Evolutionary conservation across 805 yeast species (phyloP).

Genomic region (Metschnikowia kunwiensis): DNA sequence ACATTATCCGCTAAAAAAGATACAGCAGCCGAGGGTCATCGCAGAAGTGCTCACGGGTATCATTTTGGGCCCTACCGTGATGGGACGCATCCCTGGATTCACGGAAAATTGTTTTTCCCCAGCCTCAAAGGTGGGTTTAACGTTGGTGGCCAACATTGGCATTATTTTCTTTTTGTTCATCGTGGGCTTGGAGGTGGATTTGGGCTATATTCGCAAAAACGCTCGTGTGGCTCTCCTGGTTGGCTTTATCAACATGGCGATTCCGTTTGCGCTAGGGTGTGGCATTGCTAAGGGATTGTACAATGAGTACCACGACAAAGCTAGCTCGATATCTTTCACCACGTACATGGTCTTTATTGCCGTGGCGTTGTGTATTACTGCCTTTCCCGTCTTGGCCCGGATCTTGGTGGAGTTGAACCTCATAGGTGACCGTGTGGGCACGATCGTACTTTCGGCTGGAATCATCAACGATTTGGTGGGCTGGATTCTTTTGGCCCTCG

Average conservation of each 20-base stretch:
- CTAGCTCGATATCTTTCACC: slow-evolving; percentile 50
- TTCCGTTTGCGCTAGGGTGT: slow-evolving; percentile 80
- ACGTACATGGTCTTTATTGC: slow-evolving; percentile 79
- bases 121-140: slow-evolving; percentile 59
- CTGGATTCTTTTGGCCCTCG: slow-evolving; percentile 75
- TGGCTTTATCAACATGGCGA: slow-evolving; percentile 67
- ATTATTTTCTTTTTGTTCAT: slow-evolving; percentile 71
- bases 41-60: slow-evolving; percentile 81
- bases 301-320: slow-evolving; percentile 45
- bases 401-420: slow-evolving; percentile 70
- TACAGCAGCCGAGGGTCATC: slow-evolving; percentile 77
- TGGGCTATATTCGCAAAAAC: slow-evolving; percentile 59
- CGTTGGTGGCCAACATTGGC: slow-evolving; percentile 70
- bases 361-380: slow-evolving; percentile 80
- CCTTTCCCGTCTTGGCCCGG: slow-evolving; percentile 80
- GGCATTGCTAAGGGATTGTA: slow-evolving; percentile 66
- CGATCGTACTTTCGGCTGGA: slow-evolving; percentile 76
- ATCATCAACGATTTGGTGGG: slow-evolving; percentile 76
- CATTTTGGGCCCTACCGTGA: slow-evolving; percentile 68
- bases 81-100: slow-evolving; percentile 70
- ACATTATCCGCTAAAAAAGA: slow-evolving; percentile 55
- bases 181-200: slow-evolving; percentile 77
- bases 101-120: slow-evolving; percentile 62
- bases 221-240: slow-evolving; percentile 60
- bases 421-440: slow-evolving; percentile 68